phyloP scores from a whole-genome alignment of 345 rosid species.

The Eucalyptus polyanthemos region DNA sequence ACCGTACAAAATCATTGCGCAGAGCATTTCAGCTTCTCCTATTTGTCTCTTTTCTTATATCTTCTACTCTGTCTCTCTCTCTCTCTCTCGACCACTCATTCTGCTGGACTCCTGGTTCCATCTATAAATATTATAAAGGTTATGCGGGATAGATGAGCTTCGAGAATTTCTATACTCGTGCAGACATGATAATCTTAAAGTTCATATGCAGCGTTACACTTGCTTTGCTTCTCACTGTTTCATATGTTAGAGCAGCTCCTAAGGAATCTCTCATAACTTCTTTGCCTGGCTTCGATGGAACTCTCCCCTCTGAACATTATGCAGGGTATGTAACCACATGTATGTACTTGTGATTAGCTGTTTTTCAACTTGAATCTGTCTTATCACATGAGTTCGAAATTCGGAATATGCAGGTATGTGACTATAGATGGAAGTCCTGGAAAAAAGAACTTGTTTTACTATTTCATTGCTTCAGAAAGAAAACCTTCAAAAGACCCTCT shows the following conservation, averaged over 20 bases:
- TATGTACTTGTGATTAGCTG: background rate
- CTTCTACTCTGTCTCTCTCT: background rate
- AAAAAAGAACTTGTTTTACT: constrained; percentile 24
- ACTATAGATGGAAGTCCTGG: constrained; percentile 1
- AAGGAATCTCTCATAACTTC: constrained; percentile 3
- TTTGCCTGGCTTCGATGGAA: constrained; percentile 24
- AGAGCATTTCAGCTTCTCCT: background rate
- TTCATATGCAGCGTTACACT: background rate
- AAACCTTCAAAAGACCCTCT: constrained; percentile 12
- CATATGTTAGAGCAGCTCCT: constrained; percentile 7
- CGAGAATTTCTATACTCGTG: background rate
- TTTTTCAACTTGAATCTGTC: background rate
- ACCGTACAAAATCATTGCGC: background rate
- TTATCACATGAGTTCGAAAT: background rate
- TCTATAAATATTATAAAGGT: background rate
- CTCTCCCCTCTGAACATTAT: constrained; percentile 21
- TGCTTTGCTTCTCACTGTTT: background rate
- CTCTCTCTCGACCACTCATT: background rate
- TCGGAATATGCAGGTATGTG: constrained; percentile 8
- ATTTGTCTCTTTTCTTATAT: background rate
- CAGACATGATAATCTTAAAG: background rate
- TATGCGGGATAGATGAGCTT: background rate
- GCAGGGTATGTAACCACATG: constrained; percentile 4
- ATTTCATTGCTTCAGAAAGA: constrained; percentile 10
- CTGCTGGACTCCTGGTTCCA: background rate